A percentile compares a stretch with the other conserved stretches of the same genome.
phyloP scores from a whole-genome alignment of 2,329 filamentous ascomycete genomes.

The Aureobasidium leucospermi region DNA sequence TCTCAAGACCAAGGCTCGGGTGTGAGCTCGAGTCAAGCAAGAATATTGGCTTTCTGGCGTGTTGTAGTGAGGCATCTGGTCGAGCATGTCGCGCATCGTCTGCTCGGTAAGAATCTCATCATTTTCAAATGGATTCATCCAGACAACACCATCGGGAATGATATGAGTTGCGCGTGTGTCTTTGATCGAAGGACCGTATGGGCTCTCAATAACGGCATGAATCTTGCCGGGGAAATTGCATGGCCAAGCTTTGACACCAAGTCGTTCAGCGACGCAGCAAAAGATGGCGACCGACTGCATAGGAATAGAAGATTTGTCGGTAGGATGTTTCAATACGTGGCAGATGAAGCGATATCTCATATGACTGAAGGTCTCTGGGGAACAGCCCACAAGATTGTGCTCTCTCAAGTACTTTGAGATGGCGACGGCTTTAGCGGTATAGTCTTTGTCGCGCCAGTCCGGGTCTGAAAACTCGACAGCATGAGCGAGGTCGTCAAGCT shows the following conservation, averaged over 20 bases:
- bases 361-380: slow-evolving; percentile 64
- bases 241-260: slow-evolving; percentile 70
- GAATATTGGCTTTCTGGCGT: slow-evolving; percentile 34
- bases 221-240: slow-evolving; percentile 82
- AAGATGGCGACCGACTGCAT: slow-evolving; percentile 83
- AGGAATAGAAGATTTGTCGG: slow-evolving; percentile 72
- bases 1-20: slow-evolving; percentile 63
- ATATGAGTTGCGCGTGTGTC: slow-evolving; percentile 20
- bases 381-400: slow-evolving; percentile 62
- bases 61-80: slow-evolving; percentile 40
- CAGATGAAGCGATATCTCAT: slow-evolving; percentile 86
- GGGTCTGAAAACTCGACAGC: slow-evolving; percentile 49
- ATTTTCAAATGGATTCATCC: slow-evolving; percentile 72
- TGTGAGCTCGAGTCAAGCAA: slow-evolving; percentile 58
- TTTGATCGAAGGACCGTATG: slow-evolving; percentile 39
- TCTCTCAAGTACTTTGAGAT: slow-evolving; percentile 63
- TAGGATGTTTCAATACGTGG: slow-evolving; percentile 70
- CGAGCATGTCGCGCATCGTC: slow-evolving; percentile 40
- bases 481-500: slow-evolving; percentile 57
- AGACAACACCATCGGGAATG: slow-evolving; percentile 50
- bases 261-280: slow-evolving; percentile 65
- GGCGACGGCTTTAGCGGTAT: slow-evolving; percentile 59
- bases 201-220: slow-evolving; percentile 61
- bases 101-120: slow-evolving; percentile 27
- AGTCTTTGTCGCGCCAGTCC: slow-evolving; percentile 49